A percentile compares a stretch with the other conserved stretches of the same genome.
Evolutionary conservation across 345 rosid species (phyloP).

Genomic region (Syzygium aromaticum): DNA sequence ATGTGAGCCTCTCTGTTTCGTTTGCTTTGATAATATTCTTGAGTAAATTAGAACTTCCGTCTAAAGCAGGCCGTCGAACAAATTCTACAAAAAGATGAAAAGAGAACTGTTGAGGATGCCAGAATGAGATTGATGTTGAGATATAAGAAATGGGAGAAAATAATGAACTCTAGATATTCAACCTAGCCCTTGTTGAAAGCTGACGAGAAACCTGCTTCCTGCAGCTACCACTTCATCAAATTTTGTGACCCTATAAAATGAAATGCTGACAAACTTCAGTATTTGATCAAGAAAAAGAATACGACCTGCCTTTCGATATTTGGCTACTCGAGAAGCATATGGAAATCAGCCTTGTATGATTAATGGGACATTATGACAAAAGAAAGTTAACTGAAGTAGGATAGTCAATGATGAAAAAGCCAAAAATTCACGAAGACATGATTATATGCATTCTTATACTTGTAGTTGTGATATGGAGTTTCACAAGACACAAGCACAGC

Average conservation of each 20-base stretch:
- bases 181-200: conserved; percentile 53
- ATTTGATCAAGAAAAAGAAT: background rate
- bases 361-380: background rate
- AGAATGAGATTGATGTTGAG: background rate
- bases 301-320: background rate
- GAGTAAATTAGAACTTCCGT: conserved; percentile 34
- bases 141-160: background rate
- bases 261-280: background rate
- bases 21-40: conserved; percentile 45
- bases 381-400: background rate
- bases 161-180: conserved; percentile 2
- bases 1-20: conserved; percentile 48
- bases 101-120: background rate
- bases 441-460: background rate
- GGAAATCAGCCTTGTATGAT: background rate
- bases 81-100: conserved; percentile 25
- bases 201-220: conserved; percentile 32
- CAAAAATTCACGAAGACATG: background rate
- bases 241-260: conserved; percentile 31
- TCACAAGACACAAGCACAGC: background rate
- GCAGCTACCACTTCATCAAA: conserved; percentile 45
- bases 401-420: background rate
- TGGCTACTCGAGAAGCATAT: background rate
- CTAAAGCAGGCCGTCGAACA: conserved; percentile 44
- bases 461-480: background rate